Base-by-base conservation (phyloP, 2,329 filamentous ascomycete species). In the Calonectria henricotiae region DNA sequence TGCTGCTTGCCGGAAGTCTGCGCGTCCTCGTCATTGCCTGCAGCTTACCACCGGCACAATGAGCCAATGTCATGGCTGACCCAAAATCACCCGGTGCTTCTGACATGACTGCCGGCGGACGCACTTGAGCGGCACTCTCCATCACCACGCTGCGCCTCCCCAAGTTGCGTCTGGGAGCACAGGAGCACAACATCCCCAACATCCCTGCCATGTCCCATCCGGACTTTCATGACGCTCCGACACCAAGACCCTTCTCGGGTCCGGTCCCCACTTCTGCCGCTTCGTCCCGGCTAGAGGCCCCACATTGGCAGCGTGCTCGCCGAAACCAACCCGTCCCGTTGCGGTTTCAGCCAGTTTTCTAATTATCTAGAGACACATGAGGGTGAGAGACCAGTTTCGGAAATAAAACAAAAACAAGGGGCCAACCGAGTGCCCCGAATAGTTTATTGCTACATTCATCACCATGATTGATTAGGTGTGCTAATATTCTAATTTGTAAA, bases 401-500 rank as follows among this genome's bases (percentile, higher is more conserved):
- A 65, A 58, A 69, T 67, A 62, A 30, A 47, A 44, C 43, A 35
- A 47, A 39, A 43, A 35, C 66, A 67, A 47, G 47, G 30, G 62
- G 44, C 66, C 68, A 67, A 23, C 13, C 46, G n/a, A 62, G 62
- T 65, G 67, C 67, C 67, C 23, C 44, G n/a, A 63, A 32, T 78
- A 60, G 68, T 70, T 75, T 73, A 70, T 72, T 72, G 54, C 61
- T 78, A 75, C 69, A 75, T 61, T 65, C 49, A 49, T 65, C 62
- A 51, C 71, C 67, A 60, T 47, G 51, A n/a, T 37, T 30, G 27
- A 67, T 58, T 67, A 55, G 71, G 70, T 76, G 65, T 67, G 62
- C 72, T 70, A 76, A 62, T 76, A 75, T 68, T 77, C 76, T 72
- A 78, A 71, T 54, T 76, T 77, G 23, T 71, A 72, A 71, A 74